These are phyloP conservation scores for Pinus albicaulis DNA, from an alignment of 75 land plant species.

Conservation along the genomic window DNA sequence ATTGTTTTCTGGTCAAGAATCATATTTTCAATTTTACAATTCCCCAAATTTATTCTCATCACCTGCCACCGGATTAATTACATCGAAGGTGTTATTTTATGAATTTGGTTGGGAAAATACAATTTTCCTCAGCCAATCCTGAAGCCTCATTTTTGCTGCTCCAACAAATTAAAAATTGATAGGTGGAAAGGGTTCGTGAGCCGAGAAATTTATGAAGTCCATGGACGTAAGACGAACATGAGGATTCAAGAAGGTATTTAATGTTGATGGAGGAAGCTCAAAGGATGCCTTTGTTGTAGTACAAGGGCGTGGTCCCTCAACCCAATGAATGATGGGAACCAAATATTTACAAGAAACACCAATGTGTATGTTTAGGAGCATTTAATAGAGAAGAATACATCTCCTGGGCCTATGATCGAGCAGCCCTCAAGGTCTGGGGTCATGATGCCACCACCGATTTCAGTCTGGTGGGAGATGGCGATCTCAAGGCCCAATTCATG, in stretches of 20 bases:
- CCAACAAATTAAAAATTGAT: too few species aligned
- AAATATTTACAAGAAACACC: conserved; percentile 91
- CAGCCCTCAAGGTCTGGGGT: conserved; percentile 79
- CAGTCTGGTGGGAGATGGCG: conserved; percentile 27
- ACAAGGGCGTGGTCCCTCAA: conserved; percentile 91
- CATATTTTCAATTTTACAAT: too few species aligned
- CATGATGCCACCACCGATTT: conserved; percentile 76
- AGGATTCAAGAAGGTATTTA: neutral
- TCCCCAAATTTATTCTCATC: too few species aligned
- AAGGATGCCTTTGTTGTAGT: conserved; percentile 60
- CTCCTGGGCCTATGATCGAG: conserved; percentile 73
- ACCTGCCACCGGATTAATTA: too few species aligned
- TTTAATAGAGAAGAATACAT: conserved; percentile 74
- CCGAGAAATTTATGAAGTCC: too few species aligned
- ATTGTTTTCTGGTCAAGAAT: too few species aligned
- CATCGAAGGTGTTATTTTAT: too few species aligned
- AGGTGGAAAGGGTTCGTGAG: too few species aligned
- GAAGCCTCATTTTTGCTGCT: too few species aligned
- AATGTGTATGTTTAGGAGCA: conserved; percentile 84
- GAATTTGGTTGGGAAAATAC: too few species aligned
- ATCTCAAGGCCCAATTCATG: conserved; percentile 29
- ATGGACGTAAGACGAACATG: neutral
- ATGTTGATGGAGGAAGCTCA: conserved; percentile 8
- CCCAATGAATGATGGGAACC: conserved; percentile 97
- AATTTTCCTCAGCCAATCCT: too few species aligned